Conservation (phyloP, 2,329 filamentous ascomycete genomes). For the Lachnellula hyalina region DNA sequence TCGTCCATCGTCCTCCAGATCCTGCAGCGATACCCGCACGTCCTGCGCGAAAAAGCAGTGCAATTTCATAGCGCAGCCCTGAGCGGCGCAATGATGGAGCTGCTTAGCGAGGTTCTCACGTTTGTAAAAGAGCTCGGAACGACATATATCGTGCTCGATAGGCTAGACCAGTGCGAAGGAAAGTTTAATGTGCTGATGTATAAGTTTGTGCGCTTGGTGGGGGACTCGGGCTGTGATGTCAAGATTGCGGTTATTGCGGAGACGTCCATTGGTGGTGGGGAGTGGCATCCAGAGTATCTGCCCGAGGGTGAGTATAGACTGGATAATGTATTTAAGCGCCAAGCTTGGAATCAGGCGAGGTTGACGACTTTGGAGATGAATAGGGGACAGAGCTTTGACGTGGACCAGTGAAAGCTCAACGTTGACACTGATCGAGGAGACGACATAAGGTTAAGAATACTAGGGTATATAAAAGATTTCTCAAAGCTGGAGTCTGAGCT, state of each 20-base stretch:
- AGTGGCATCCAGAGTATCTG: not conserved
- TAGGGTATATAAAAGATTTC: no score
- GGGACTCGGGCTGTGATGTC: not conserved
- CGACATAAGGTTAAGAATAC: no score
- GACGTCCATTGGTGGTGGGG: not conserved
- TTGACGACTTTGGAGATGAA: not conserved
- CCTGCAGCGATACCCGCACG: not conserved
- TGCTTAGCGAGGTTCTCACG: not conserved
- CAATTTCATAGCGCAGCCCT: not conserved
- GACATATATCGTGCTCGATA: not conserved
- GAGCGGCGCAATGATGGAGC: not conserved
- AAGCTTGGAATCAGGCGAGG: not conserved
- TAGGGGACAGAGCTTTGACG: not conserved
- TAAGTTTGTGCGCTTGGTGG: not conserved
- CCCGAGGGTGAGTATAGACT: not conserved
- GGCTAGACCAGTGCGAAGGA: not conserved
- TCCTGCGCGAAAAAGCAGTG: not conserved
- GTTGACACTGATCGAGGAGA: not conserved
- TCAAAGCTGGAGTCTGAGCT: no score
- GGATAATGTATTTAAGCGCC: not conserved
- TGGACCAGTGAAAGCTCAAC: not conserved
- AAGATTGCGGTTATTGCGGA: not conserved
- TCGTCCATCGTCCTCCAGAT: not conserved
- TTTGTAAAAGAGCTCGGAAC: not conserved
- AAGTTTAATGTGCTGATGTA: not conserved